A percentile compares a stretch with the other conserved stretches of the same genome.
Evolutionary conservation across 352 stramenopile species (phyloP).

Genomic region (Phytophthora macrochlamydospora): DNA sequence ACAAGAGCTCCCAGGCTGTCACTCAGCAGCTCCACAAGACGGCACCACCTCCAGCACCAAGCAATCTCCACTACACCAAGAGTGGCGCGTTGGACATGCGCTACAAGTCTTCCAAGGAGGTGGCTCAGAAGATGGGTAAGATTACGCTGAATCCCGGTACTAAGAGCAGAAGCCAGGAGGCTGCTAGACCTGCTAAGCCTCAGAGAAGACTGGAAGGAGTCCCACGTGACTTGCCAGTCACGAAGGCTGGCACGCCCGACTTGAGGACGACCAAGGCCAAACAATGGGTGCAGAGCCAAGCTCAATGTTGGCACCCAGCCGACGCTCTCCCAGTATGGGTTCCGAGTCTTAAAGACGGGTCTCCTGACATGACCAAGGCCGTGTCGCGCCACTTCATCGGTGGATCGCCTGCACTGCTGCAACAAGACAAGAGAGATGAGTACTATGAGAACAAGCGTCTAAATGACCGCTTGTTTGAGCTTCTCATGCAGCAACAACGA

Average conservation of each 20-base stretch:
- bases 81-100: constrained; percentile 29
- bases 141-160: constrained; percentile 12
- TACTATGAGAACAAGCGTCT: constrained; percentile 31
- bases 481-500: constrained; percentile 21
- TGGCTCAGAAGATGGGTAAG: constrained; percentile 27
- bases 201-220: constrained; percentile 11
- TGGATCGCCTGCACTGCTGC: constrained; percentile 16
- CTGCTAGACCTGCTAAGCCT: constrained; percentile 10
- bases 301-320: constrained; percentile 23
- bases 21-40: constrained; percentile 18
- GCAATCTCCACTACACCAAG: constrained; percentile 27
- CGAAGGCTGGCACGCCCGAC: constrained; percentile 28
- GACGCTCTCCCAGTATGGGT: constrained; percentile 30
- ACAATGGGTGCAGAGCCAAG: constrained; percentile 35
- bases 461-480: constrained; percentile 18
- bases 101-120: constrained; percentile 29
- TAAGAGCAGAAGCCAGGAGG: constrained; percentile 3
- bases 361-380: constrained; percentile 32
- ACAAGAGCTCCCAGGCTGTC: constrained; percentile 9
- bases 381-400: constrained; percentile 32
- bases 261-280: constrained; percentile 30
- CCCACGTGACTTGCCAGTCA: constrained; percentile 23
- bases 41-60: constrained; percentile 5
- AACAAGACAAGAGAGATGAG: constrained; percentile 20
- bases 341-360: constrained; percentile 35